Percentiles rank a stretch among this genome's conserved stretches.
These are phyloP conservation scores for Triadica sebifera DNA, from an alignment of 345 rosid genomes.

Conservation along the genomic window DNA sequence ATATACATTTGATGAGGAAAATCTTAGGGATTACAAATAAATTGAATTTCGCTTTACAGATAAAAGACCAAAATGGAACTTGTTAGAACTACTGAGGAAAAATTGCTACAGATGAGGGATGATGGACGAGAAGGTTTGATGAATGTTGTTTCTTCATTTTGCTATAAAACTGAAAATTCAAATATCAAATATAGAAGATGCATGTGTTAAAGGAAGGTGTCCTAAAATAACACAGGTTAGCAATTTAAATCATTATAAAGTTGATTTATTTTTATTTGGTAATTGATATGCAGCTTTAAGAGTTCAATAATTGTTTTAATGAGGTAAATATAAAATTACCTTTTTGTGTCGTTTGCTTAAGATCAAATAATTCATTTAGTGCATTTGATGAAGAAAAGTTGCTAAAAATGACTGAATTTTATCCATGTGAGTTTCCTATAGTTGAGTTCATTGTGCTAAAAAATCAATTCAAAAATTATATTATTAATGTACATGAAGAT, in stretches of 20 bases:
- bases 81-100: background rate
- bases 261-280: background rate
- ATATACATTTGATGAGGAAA: background rate
- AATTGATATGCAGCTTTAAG: background rate
- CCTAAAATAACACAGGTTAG: background rate
- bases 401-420: background rate
- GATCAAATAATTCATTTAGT: background rate
- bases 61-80: background rate
- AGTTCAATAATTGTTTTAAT: background rate
- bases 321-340: background rate
- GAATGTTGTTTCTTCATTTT: background rate
- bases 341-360: background rate
- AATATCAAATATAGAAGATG: background rate
- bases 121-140: background rate
- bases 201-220: background rate
- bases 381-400: background rate
- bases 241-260: background rate
- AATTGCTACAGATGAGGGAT: background rate
- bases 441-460: background rate
- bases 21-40: background rate
- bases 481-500: too few relatives aligned
- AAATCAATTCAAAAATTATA: background rate
- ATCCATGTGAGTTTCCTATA: background rate
- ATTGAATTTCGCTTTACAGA: background rate
- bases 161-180: background rate